Evolutionary conservation across 148 eudicot species (phyloP), one percentile per base, ranked within the genome.

Genomic region (Salicornia ramosissima): DNA sequence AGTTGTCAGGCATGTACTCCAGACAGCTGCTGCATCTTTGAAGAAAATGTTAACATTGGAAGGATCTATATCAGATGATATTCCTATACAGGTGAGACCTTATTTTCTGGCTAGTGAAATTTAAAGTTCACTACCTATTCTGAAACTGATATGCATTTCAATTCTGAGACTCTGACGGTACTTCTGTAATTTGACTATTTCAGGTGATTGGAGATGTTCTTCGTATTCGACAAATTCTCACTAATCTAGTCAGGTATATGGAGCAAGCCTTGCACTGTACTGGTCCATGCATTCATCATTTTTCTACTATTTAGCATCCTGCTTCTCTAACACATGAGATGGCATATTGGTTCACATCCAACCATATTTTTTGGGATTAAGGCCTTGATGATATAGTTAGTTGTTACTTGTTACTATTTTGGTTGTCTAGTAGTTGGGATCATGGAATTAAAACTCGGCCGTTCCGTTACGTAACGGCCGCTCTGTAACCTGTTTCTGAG

Each of bases 191-290:
- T 9, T 57, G 30, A 59, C 26, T 33, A 36, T 81, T 81, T 76
- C 89, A 92, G 97, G 89, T 90, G 42, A 80, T 90, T 73, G 98
- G 98, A 56, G 98, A 93, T 78, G 98, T 93, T 73, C 76, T 93
- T 25, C 80, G 98, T 74, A 85, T 93, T 80, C 87, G 98, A 59
- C 98, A 93, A 78, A 93, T 93, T 77, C 94, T 93, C 52, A 93
- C 98, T n/a, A 93, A 93, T 80, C 72, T 93, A 71, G 81, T 93
- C 82, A 90, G 97, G 97, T 92, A 87, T 19, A 22, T 19, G 34
- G 26, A 43, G 6, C 18, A 47, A 42, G 49, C 31, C 39, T 54
- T 22, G 43, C 22, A n/a, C 30, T 49, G n/a, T 13, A n/a, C 31
- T 50, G 14, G 31, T 60, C 67, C 45, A 14, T 42, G 16, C 40